Evolutionary conservation across 192 early-diverging fungal species (phyloP).

Genomic region (Cetraspora pellucida): DNA sequence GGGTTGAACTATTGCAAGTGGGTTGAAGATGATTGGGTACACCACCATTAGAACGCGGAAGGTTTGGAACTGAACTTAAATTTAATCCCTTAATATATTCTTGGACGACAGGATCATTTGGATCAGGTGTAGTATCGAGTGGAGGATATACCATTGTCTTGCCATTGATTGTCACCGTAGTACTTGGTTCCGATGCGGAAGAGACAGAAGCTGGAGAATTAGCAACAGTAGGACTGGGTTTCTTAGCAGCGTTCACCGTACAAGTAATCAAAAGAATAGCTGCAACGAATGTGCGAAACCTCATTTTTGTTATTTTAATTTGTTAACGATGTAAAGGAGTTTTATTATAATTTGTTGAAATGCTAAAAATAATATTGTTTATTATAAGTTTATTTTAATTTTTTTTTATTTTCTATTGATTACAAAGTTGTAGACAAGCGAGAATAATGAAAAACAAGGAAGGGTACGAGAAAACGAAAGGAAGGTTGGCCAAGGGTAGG

Average conservation of each 20-base stretch:
- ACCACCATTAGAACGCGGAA: conserved; percentile 44
- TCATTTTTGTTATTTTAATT: neutral
- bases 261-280: neutral
- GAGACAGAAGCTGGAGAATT: neutral
- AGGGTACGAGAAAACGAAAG: too few relatives aligned
- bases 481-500: too few relatives aligned
- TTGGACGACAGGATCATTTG: conserved; percentile 39
- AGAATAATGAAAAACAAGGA: too few relatives aligned
- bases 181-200: neutral
- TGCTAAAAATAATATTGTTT: too few relatives aligned
- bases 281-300: neutral
- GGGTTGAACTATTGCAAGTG: conserved; percentile 19
- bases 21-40: conserved; percentile 12
- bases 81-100: conserved; percentile 48
- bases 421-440: too few relatives aligned
- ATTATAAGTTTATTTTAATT: too few relatives aligned
- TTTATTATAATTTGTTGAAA: too few relatives aligned
- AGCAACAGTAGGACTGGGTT: neutral
- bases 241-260: neutral
- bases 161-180: neutral
- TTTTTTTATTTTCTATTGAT: too few relatives aligned
- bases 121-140: conserved; percentile 35
- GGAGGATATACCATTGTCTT: conserved; percentile 11
- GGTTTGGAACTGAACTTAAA: conserved; percentile 36
- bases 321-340: too few relatives aligned